Base-by-base conservation (phyloP, 768 basidiomycete genomes). In the Suillus decipiens region DNA sequence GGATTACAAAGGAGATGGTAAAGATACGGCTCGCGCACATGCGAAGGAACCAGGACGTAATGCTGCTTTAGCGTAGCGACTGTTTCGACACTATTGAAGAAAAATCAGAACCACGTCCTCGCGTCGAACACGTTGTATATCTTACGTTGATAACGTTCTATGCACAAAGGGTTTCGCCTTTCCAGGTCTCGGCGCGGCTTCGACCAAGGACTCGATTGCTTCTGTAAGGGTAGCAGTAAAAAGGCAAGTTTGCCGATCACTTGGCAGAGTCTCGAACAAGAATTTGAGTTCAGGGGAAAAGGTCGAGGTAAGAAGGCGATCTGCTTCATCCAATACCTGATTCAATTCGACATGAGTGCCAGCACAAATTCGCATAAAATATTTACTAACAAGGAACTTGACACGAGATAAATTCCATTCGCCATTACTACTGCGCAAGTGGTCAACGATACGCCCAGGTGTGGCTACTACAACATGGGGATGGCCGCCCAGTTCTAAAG, bases 391-490 rank as follows among this genome's bases (percentile, higher is more conserved):
- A 73, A 99, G 74, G 68, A 93, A 95, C 72, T 89, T 92, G 66
- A 96, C 84, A 69, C 93, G 80, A 1, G 89, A 89, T 14, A 98
- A 76, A 74, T 89, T 86, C 96, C 93, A 96, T 73, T 93, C 88
- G 41, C 75, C 76, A 54, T 84, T 87, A 62, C 84, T 85, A 69
- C 91, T 95, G 65, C 84, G 83, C 53, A 99, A 75, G 68, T 95
- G 88, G 75, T 99, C 97, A 3, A 95, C 93, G 24, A 99, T 86
- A 22, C 97, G 86, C 2, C 97, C 97, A 3, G 97, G 97, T 0
- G 97, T 99, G 9, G 96, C 97, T 53, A 99, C 88, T 28, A 99
- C 89, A 42, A 99, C 84, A 73, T 99, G 97, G 0, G 97, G 97
- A 47, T 91, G 85, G 66, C 88, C 86, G 2, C 83, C 82, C 15